Evolutionary conservation across 257 asterid genomes (phyloP).

Genomic region (Cynanchum wilfordii): DNA sequence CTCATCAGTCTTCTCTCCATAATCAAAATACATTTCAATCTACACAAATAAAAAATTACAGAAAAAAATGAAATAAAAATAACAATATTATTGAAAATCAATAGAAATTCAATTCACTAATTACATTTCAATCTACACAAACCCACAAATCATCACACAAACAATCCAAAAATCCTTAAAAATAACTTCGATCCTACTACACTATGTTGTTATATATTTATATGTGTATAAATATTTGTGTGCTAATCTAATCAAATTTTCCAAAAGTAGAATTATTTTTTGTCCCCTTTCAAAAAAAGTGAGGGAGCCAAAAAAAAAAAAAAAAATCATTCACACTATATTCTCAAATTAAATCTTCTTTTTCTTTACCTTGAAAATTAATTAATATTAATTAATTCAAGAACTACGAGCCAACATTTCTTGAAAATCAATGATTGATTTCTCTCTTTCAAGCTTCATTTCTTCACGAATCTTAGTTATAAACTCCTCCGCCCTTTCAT

Average conservation of each 20-base stretch:
- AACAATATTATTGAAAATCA: not conserved
- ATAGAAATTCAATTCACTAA: not conserved
- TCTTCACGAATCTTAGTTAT: slow-evolving; percentile 51
- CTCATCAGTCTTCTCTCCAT: too few relatives aligned
- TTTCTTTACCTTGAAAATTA: not conserved
- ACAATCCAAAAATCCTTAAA: not conserved
- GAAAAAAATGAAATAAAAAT: too few relatives aligned
- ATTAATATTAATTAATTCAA: slow-evolving; percentile 7
- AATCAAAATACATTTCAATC: too few relatives aligned
- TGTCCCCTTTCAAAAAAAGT: slow-evolving; percentile 6
- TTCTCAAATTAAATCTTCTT: not conserved
- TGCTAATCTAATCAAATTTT: not conserved
- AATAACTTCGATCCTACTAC: not conserved
- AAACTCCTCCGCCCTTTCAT: slow-evolving; percentile 48
- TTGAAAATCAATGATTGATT: slow-evolving; percentile 52
- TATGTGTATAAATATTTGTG: not conserved
- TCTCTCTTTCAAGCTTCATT: slow-evolving; percentile 61
- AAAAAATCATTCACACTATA: not conserved
- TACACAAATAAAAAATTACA: too few relatives aligned
- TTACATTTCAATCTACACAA: not conserved
- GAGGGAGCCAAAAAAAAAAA: slow-evolving; percentile 9
- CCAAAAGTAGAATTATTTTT: not conserved
- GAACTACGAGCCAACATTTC: slow-evolving; percentile 64
- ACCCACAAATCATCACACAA: not conserved
- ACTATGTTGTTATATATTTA: too few relatives aligned